Base-by-base conservation (phyloP, 208 protist genomes). In the Leptomonas seymouri region DNA sequence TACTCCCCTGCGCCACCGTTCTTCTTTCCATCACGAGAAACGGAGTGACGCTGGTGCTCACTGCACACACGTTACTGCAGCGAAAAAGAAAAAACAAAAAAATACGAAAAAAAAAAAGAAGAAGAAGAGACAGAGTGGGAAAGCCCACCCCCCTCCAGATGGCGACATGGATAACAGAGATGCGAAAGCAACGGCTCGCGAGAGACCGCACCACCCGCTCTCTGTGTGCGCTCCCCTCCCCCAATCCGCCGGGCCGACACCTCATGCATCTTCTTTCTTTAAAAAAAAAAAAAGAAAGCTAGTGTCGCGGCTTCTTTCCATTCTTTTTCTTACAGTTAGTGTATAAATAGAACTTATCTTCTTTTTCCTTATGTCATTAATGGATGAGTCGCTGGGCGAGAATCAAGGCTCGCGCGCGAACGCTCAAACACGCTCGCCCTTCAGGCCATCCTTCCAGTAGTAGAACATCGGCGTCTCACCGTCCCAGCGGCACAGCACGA, bases 361-460 rank as follows among this genome's bases (percentile, higher is more conserved):
- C 16, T 48, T 30, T 56, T 56, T 28, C 41, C 25, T 50, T 44
- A 45, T 69, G 50, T 67, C 51, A 65, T 44, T 59, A 56, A 25
- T 28, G 31, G 60, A 16, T 39, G 21, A 48, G 36, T 36, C 58
- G 20, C 39, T 15, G 28, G 49, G 56, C 3, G 55, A 59, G 57
- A 42, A 49, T 54, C 30, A 28, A n/a, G 36, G 21, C 45, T 21
- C 7, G 4, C n/a, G 50, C 16, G 1, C 15, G 5, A 31, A 25
- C 27, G 39, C 49, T 81, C 89, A 96, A 45, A 95, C 91, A 64
- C 89, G 89, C 78, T 83, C 76, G 44, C 88, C 90, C 78, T 94
- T 88, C 72, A 95, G 78, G 54, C 92, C 90, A 44, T 95, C 88
- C 84, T 97, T 97, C 89, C 90, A 95, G 80, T 79, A 91, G 88